phyloP scores from a whole-genome alignment of 2,329 filamentous ascomycete species.

The Aspergillus tubingensis region DNA sequence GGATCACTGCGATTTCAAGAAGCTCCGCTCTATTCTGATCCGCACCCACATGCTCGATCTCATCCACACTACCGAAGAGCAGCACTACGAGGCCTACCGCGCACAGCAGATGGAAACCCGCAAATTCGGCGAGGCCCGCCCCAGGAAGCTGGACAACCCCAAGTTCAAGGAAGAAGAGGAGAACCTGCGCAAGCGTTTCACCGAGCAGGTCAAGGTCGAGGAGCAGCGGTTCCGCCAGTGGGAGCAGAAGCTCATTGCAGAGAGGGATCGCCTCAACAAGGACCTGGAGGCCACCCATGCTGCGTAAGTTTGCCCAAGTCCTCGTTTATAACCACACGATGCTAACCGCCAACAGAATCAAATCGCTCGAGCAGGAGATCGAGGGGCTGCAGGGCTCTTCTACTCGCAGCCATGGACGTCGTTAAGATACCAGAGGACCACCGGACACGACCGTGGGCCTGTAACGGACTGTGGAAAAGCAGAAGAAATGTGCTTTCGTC shows the following conservation, averaged over 20 bases:
- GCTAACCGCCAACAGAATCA: slow-evolving; percentile 47
- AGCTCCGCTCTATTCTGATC: slow-evolving; percentile 97
- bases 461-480: slow-evolving; percentile 21
- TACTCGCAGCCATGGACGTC: slow-evolving; percentile 88
- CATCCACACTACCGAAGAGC: slow-evolving; percentile 98
- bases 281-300: slow-evolving; percentile 97
- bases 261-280: slow-evolving; percentile 99
- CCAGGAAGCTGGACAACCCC: slow-evolving; percentile 98
- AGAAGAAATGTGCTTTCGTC: slow-evolving; percentile 30
- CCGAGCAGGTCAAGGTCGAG: slow-evolving; percentile 99
- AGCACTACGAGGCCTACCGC: slow-evolving; percentile 98
- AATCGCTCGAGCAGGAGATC: slow-evolving; percentile 74
- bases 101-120: slow-evolving; percentile 99
- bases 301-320: slow-evolving; percentile 48
- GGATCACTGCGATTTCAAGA: slow-evolving; percentile 99
- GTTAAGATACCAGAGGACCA: slow-evolving; percentile 56
- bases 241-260: slow-evolving; percentile 99
- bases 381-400: slow-evolving; percentile 89
- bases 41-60: slow-evolving; percentile 99
- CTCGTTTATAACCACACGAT: neutral
- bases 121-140: slow-evolving; percentile 97
- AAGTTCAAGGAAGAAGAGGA: slow-evolving; percentile 99
- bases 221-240: slow-evolving; percentile 98
- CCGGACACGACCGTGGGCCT: slow-evolving; percentile 22
- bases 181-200: slow-evolving; percentile 96